These are phyloP conservation scores for Talaromyces sp. DNA, from an alignment of 2,329 filamentous ascomycete genomes.

Conservation along the genomic window DNA sequence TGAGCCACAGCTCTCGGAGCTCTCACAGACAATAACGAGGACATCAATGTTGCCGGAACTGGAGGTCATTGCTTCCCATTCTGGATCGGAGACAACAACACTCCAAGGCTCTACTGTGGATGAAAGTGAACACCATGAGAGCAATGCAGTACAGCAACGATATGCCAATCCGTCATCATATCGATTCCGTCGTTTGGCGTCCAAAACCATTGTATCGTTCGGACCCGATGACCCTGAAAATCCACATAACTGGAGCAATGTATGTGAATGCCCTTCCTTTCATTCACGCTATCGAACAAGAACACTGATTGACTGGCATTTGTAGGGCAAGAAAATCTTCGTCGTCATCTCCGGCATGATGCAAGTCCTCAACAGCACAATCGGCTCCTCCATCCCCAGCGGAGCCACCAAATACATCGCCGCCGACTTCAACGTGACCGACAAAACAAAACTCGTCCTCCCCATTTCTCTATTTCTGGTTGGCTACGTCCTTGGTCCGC, in stretches of 20 bases:
- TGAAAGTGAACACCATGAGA: neutral
- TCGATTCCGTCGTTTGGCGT: slow-evolving; percentile 33
- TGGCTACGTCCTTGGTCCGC: slow-evolving; percentile 43
- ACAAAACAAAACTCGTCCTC: slow-evolving; percentile 33
- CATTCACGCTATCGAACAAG: too few relatives aligned
- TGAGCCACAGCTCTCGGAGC: neutral
- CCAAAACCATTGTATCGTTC: slow-evolving; percentile 36
- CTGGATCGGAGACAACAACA: slow-evolving; percentile 10
- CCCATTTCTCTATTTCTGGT: slow-evolving; percentile 42
- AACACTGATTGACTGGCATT: neutral
- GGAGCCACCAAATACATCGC: slow-evolving; percentile 38
- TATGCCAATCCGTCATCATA: slow-evolving; percentile 27
- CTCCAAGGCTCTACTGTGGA: neutral
- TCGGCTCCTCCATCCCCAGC: slow-evolving; percentile 38
- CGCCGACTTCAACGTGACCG: slow-evolving; percentile 32
- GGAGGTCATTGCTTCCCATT: slow-evolving; percentile 1
- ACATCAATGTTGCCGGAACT: slow-evolving; percentile 3
- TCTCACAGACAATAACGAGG: neutral
- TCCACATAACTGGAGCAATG: slow-evolving; percentile 34
- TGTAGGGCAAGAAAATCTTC: slow-evolving; percentile 32
- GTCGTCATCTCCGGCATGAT: slow-evolving; percentile 36
- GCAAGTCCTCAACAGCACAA: slow-evolving; percentile 41
- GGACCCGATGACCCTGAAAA: slow-evolving; percentile 33
- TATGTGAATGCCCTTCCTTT: slow-evolving; percentile 15
- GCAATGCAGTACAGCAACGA: slow-evolving; percentile 26